Evolutionary conservation across 352 stramenopile genomes (phyloP).

Genomic region (Globisporangium cylindrosporum): DNA sequence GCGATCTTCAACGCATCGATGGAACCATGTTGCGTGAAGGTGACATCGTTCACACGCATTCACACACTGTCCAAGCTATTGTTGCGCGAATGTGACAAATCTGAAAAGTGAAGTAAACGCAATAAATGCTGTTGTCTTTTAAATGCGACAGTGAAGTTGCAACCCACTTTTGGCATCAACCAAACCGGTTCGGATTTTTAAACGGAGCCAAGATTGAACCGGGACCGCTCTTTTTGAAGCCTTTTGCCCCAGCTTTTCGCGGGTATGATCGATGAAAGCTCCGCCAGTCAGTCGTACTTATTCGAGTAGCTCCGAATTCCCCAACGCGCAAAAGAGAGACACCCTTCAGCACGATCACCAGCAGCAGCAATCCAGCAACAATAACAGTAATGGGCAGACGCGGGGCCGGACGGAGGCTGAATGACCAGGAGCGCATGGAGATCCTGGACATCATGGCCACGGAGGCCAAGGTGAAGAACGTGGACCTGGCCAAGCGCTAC

Average conservation of each 20-base stretch:
- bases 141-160: too few species aligned
- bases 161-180: too few species aligned
- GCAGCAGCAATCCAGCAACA: not conserved
- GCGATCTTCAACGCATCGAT: conserved; percentile 7
- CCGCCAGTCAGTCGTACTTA: conserved; percentile 28
- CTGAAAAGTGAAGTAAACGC: not conserved
- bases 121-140: not conserved
- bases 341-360: not conserved
- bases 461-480: conserved; percentile 85
- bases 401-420: conserved; percentile 74
- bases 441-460: conserved; percentile 80
- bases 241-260: too few species aligned
- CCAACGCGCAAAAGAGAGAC: not conserved
- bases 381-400: conserved; percentile 52
- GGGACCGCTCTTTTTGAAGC: too few species aligned
- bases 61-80: too few species aligned
- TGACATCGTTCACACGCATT: not conserved
- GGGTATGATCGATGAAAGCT: not conserved
- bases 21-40: not conserved
- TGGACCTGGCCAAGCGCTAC: conserved; percentile 82
- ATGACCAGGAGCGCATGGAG: conserved; percentile 89
- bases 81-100: too few species aligned
- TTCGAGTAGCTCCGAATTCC: conserved; percentile 19
- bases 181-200: too few species aligned
- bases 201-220: too few species aligned